A percentile compares a stretch with the other conserved stretches of the same genome.
These are phyloP conservation scores for Xylaria sp. DNA, from an alignment of 2,329 filamentous ascomycete species.

Conservation along the genomic window DNA sequence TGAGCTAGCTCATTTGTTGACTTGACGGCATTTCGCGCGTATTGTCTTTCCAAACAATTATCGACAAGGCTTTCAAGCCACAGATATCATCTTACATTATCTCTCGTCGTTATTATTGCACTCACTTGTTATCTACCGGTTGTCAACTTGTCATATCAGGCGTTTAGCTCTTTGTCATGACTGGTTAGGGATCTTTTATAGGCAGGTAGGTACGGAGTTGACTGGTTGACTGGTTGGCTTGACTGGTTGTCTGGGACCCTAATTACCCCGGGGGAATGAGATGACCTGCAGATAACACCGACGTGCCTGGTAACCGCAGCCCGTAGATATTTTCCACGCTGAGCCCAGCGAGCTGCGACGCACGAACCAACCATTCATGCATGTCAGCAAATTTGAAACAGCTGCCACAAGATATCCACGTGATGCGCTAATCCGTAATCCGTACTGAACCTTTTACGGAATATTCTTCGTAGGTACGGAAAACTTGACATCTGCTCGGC, in stretches of 20 bases:
- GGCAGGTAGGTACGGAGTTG: not conserved
- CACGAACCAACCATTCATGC: constrained; percentile 22
- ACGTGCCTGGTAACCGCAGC: not conserved
- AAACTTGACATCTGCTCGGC: not conserved
- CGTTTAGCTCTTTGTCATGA: not conserved
- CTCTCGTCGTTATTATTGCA: too few relatives aligned
- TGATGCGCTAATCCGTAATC: constrained; percentile 16
- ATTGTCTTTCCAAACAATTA: too few relatives aligned
- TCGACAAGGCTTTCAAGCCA: too few relatives aligned
- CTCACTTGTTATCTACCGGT: not conserved
- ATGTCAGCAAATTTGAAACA: constrained; percentile 31
- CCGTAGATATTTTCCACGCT: constrained; percentile 3
- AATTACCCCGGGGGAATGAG: constrained; percentile 1
- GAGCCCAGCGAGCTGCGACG: constrained; percentile 2
- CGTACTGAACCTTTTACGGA: not conserved
- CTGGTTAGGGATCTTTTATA: not conserved
- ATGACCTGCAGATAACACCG: constrained; percentile 21
- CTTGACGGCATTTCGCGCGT: too few relatives aligned
- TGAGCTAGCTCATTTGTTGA: too few relatives aligned
- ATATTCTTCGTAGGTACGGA: not conserved
- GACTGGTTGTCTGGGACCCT: not conserved
- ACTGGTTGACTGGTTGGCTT: not conserved
- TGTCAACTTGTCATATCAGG: not conserved
- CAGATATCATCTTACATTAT: not conserved
- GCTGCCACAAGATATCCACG: constrained; percentile 23